Base-by-base conservation (phyloP, 1,139 yeast genomes). In the Blastobotrys illinoisensis region DNA sequence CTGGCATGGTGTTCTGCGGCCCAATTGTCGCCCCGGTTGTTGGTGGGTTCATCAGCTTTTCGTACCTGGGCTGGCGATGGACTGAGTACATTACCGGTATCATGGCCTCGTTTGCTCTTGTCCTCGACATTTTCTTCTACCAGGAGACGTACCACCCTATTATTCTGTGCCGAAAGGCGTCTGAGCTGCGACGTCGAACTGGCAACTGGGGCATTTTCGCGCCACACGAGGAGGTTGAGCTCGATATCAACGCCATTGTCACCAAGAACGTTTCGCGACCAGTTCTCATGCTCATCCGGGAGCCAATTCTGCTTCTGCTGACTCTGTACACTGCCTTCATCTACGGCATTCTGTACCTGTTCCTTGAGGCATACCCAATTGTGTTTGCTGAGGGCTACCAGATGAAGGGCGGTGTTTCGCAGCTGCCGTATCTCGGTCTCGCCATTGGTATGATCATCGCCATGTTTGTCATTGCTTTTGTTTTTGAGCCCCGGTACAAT, bases 151-250 rank as follows among this genome's bases (percentile, higher is more conserved):
- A 80, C 63, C 69, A 66, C 36, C 75, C 74, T 11, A 51, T 70
- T n/a, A 71, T 79, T 50, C 72, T 80, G 52, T 73, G 69, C 7
- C 55, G 62, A 18, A 78, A 78, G 62, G 83, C 83, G 14, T 74
- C 70, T 58, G 64, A 60, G 18, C 71, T 80, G 74, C 76, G 74
- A 66, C 79, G 78, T 65, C 71, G 79, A 61, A 73, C 75, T 1
- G 74, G 74, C 9, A 82, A 79, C 67, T 87, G 96, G 96, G 89
- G 89, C 44, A 85, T 88, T 53, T 83, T 81, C 65, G 95, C 96
- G 21, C 85, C 95, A 4, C 93, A 86, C 65, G 96, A 88, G 67
- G 86, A 83, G 62, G 79, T 83, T 54, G 77, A 78, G 53, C 73
- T 88, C 50, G 76, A 83, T 40, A 55, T 88, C 48, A 77, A 76